phyloP scores from a whole-genome alignment of 345 rosid genomes.

The Rhizophora mangle region DNA sequence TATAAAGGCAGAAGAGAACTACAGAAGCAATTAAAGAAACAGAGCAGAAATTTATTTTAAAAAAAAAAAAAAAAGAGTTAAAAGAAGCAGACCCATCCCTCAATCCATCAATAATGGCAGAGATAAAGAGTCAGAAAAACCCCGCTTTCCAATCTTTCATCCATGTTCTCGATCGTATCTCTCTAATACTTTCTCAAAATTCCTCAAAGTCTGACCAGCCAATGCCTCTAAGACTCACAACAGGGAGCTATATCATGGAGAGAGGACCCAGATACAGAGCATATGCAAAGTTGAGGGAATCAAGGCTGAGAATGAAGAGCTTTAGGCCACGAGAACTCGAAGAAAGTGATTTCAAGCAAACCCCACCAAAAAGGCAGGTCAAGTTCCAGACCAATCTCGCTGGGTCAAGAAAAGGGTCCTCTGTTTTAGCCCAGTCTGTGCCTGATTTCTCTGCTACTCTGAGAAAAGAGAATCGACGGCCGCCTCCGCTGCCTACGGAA shows the following conservation, averaged over 20 bases:
- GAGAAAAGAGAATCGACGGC: constrained; percentile 75
- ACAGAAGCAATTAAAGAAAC: constrained; percentile 13
- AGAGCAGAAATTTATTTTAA: too few species aligned
- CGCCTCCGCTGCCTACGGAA: constrained; percentile 25
- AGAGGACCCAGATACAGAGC: constrained; percentile 79
- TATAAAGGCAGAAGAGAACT: not conserved
- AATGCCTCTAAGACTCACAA: constrained; percentile 44
- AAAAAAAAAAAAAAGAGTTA: too few species aligned
- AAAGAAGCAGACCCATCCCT: not conserved
- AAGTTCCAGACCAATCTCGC: constrained; percentile 40
- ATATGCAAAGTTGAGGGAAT: constrained; percentile 67
- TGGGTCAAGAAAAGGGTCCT: constrained; percentile 31
- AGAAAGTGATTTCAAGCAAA: constrained; percentile 30
- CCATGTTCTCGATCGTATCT: constrained; percentile 41
- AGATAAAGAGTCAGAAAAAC: constrained; percentile 6
- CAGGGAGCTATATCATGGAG: constrained; percentile 48
- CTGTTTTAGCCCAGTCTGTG: constrained; percentile 67
- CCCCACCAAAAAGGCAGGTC: constrained; percentile 59
- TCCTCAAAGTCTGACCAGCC: constrained; percentile 34
- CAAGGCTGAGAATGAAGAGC: constrained; percentile 48
- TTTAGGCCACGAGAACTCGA: constrained; percentile 26
- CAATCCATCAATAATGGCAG: constrained; percentile 35
- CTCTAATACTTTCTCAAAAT: constrained; percentile 64
- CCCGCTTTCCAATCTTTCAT: constrained; percentile 27
- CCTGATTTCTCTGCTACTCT: constrained; percentile 68